Conservation (phyloP, 257 asterid species). For the Jasminum sambac region DNA sequence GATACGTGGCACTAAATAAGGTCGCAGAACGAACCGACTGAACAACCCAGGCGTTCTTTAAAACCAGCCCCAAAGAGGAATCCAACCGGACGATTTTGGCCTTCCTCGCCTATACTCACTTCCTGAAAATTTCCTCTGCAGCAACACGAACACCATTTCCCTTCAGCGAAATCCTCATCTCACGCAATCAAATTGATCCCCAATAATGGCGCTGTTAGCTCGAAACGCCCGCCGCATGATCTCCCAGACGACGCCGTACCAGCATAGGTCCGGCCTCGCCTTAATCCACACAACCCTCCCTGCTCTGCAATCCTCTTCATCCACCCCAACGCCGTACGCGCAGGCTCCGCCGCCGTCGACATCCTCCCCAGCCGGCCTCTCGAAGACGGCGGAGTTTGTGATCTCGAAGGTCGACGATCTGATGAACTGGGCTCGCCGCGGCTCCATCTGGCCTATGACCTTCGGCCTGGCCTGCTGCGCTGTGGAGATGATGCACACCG, state of each 20-base stretch:
- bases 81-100: slow-evolving; percentile 24
- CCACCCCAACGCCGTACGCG: slow-evolving; percentile 66
- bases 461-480: slow-evolving; percentile 98
- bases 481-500: slow-evolving; percentile 98
- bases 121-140: background rate
- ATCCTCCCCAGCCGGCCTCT: slow-evolving; percentile 66
- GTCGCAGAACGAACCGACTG: no score
- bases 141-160: background rate
- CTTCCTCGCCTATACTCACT: slow-evolving; percentile 19
- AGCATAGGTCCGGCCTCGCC: slow-evolving; percentile 62
- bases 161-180: background rate
- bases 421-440: slow-evolving; percentile 94
- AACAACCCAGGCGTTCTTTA: background rate
- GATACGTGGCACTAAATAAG: no score
- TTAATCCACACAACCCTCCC: slow-evolving; percentile 81
- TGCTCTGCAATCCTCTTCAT: slow-evolving; percentile 49
- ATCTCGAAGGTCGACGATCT: slow-evolving; percentile 94
- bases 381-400: slow-evolving; percentile 86
- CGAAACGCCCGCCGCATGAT: slow-evolving; percentile 58
- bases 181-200: background rate
- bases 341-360: slow-evolving; percentile 68
- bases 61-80: background rate
- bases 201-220: slow-evolving; percentile 69
- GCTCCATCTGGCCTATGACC: slow-evolving; percentile 99
- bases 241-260: slow-evolving; percentile 45